Conservation (phyloP, 2,329 filamentous ascomycete species). For the Myrmaecium sp. region DNA sequence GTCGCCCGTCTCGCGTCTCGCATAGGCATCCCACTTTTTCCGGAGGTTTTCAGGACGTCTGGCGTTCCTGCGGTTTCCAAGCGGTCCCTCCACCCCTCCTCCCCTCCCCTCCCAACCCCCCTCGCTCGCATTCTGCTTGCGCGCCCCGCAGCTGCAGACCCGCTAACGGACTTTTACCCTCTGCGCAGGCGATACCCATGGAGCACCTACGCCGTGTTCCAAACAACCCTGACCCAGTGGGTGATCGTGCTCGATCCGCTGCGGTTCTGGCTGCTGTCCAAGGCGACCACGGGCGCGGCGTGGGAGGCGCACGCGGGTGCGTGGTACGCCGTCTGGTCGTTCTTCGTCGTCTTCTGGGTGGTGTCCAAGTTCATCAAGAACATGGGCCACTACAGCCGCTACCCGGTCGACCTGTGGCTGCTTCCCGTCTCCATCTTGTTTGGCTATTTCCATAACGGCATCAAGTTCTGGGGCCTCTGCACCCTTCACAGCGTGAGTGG, state of each 20-base stretch:
- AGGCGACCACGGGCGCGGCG: conserved; percentile 1
- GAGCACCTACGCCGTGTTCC: conserved; percentile 83
- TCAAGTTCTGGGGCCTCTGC: conserved; percentile 76
- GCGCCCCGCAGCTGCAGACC: conserved; percentile 10
- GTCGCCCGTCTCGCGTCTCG: conserved; percentile 2
- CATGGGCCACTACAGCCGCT: conserved; percentile 67
- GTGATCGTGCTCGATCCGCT: conserved; percentile 64
- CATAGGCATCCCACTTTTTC: conserved; percentile 1
- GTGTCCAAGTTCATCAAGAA: conserved; percentile 88
- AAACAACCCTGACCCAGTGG: conserved; percentile 83
- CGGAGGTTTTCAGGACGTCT: conserved; percentile 3
- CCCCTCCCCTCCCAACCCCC: conserved; percentile 2
- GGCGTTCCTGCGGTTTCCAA: background rate
- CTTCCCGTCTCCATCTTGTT: conserved; percentile 77
- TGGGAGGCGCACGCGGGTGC: background rate
- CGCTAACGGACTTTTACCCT: conserved; percentile 7
- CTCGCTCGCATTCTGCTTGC: conserved; percentile 13
- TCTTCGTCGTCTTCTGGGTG: conserved; percentile 32
- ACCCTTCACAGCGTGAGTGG: conserved; percentile 38
- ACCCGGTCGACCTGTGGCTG: conserved; percentile 64
- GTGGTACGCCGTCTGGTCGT: conserved; percentile 10
- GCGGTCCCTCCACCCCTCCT: conserved; percentile 4
- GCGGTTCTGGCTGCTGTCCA: conserved; percentile 34
- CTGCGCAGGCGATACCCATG: conserved; percentile 63
- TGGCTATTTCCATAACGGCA: conserved; percentile 80